A percentile compares a stretch with the other conserved stretches of the same genome.
Conservation (phyloP, 2,329 filamentous ascomycete species). For the Venturia pyrina region DNA sequence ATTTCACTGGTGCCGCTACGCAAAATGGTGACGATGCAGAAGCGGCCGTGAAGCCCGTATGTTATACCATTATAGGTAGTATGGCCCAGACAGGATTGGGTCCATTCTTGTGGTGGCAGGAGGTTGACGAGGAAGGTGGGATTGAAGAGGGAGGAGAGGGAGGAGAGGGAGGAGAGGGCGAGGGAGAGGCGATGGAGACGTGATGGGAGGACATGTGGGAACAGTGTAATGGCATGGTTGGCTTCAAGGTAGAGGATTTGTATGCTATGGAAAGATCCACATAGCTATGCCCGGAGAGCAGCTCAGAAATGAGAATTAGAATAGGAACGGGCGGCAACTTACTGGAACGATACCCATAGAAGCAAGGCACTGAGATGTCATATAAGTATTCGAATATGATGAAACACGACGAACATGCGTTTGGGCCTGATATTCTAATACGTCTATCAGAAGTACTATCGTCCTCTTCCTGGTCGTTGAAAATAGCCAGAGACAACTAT, state of each 20-base stretch:
- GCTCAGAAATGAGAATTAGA: not conserved
- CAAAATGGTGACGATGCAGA: conserved; percentile 25
- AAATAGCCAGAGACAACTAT: not conserved
- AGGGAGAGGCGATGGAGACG: not conserved
- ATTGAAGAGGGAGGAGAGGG: not conserved
- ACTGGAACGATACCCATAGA: not conserved
- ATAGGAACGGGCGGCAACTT: not conserved
- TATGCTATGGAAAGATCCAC: not conserved
- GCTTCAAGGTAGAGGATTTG: not conserved
- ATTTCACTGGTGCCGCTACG: conserved; percentile 51
- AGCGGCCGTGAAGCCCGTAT: not conserved
- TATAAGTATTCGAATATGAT: not conserved
- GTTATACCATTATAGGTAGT: conserved; percentile 25
- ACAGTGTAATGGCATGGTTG: not conserved
- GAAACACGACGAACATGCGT: not conserved
- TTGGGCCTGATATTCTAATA: not conserved
- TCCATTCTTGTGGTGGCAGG: conserved; percentile 37
- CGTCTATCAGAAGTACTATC: not conserved
- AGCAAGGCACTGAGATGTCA: not conserved
- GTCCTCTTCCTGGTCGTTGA: not conserved
- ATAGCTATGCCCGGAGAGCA: not conserved
- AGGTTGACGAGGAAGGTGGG: conserved; percentile 17
- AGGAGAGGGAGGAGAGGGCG: not conserved
- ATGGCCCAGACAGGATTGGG: conserved; percentile 40
- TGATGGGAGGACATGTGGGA: not conserved